Conservation (phyloP, 176 grass and related monocot genomes). For the Oryza longistaminata region DNA sequence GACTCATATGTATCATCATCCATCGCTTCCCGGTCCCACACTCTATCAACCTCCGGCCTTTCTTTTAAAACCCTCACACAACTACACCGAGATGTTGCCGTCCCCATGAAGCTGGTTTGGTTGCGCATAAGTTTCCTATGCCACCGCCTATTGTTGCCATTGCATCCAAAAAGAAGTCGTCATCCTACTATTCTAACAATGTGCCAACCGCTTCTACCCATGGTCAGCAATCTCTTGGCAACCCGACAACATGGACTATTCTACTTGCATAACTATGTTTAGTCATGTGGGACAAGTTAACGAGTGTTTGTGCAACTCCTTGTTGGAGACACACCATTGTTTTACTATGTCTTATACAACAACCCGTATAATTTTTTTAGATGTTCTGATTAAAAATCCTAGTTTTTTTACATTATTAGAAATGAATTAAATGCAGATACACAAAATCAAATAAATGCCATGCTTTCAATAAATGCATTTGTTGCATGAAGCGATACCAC, state of each 20-base stretch:
- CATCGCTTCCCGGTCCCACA: not conserved
- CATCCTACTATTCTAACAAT: not conserved
- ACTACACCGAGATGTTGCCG: not conserved
- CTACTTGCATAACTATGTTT: not conserved
- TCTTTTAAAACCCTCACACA: not conserved
- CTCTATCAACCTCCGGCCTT: not conserved
- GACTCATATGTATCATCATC: too few relatives aligned
- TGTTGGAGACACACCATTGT: not conserved
- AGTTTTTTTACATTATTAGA: not conserved
- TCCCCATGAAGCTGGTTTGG: not conserved
- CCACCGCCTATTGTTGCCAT: not conserved
- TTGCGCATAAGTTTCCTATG: not conserved
- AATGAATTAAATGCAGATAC: not conserved
- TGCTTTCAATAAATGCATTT: not conserved
- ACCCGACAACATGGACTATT: not conserved
- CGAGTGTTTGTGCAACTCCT: not conserved
- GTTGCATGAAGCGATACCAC: not conserved
- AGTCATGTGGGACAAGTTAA: not conserved
- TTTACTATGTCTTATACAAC: too few relatives aligned
- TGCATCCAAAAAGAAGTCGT: not conserved
- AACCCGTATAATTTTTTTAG: not conserved
- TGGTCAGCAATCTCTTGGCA: not conserved
- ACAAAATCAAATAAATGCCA: not conserved
- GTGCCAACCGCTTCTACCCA: not conserved
- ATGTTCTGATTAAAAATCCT: not conserved